Percentiles rank a stretch among this genome's conserved stretches.
These are phyloP conservation scores for Rutidosis leptorrhynchoides DNA, from an alignment of 129 eudicot species.

Conservation along the genomic window DNA sequence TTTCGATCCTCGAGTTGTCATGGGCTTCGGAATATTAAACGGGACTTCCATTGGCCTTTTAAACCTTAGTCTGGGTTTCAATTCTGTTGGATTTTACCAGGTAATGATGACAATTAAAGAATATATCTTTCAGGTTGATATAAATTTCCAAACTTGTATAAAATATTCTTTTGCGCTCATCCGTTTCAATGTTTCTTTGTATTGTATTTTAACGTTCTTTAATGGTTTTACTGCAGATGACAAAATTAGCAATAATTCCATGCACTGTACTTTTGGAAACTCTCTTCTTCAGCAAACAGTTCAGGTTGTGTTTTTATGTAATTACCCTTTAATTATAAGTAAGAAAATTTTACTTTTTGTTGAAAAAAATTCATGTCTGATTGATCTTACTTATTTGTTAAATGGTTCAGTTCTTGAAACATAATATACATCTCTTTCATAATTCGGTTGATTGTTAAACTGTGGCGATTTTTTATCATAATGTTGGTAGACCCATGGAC, in stretches of 20 bases:
- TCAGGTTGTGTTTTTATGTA: slow-evolving; percentile 55
- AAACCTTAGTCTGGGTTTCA: slow-evolving; percentile 88
- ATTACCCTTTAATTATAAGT: too few species aligned
- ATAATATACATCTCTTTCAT: too few species aligned
- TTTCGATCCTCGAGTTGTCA: slow-evolving; percentile 80
- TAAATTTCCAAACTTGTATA: not conserved
- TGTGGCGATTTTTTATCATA: too few species aligned
- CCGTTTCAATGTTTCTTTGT: not conserved
- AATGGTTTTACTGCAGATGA: slow-evolving; percentile 53
- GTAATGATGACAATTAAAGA: slow-evolving; percentile 23
- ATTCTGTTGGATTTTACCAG: slow-evolving; percentile 96
- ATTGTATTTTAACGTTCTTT: not conserved
- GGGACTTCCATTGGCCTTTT: slow-evolving; percentile 88
- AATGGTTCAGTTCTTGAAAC: too few species aligned
- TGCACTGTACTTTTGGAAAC: slow-evolving; percentile 93
- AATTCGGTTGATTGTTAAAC: too few species aligned
- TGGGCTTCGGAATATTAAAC: slow-evolving; percentile 87
- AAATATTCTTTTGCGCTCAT: not conserved
- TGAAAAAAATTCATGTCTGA: too few species aligned
- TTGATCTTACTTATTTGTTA: too few species aligned
- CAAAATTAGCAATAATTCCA: slow-evolving; percentile 91
- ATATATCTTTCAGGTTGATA: not conserved
- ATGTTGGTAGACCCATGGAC: too few species aligned
- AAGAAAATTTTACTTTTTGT: too few species aligned
- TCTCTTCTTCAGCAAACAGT: slow-evolving; percentile 71